Conservation (phyloP, 805 yeast genomes). For the Yarrowia sp. region DNA sequence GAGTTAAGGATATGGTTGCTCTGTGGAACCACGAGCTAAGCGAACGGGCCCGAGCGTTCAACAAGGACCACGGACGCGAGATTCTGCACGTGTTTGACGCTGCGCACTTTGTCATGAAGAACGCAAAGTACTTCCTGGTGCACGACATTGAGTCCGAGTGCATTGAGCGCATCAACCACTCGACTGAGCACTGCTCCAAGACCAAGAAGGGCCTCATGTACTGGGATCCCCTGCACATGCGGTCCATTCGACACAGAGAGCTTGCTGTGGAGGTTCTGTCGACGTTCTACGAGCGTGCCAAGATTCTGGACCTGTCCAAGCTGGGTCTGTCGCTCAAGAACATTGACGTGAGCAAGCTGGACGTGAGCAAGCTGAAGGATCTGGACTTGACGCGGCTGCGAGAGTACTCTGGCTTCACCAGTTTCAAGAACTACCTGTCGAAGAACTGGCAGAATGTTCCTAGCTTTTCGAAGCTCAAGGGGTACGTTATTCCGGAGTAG, state of each 20-base stretch:
- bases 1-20: constrained; percentile 5
- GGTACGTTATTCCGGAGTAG: constrained; percentile 6
- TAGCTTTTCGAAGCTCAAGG: constrained; percentile 14
- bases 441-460: constrained; percentile 23
- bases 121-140: constrained; percentile 12
- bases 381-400: constrained; percentile 3
- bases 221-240: constrained; percentile 17
- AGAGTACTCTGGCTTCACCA: constrained; percentile 2
- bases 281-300: not conserved
- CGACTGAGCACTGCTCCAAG: constrained; percentile 6
- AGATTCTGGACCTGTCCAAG: constrained; percentile 8
- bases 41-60: not conserved
- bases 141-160: constrained; percentile 19
- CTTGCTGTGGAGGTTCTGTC: constrained; percentile 6
- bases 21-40: constrained; percentile 7
- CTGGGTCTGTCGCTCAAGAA: not conserved
- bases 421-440: constrained; percentile 3
- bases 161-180: constrained; percentile 15
- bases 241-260: constrained; percentile 5
- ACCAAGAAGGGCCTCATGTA: constrained; percentile 15
- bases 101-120: not conserved
- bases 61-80: constrained; percentile 4
- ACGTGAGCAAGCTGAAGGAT: constrained; percentile 3
- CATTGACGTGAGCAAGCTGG: not conserved
- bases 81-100: constrained; percentile 16